Conservation (phyloP, 2,329 filamentous ascomycete genomes). For the Tolypocladium nubicola region DNA sequence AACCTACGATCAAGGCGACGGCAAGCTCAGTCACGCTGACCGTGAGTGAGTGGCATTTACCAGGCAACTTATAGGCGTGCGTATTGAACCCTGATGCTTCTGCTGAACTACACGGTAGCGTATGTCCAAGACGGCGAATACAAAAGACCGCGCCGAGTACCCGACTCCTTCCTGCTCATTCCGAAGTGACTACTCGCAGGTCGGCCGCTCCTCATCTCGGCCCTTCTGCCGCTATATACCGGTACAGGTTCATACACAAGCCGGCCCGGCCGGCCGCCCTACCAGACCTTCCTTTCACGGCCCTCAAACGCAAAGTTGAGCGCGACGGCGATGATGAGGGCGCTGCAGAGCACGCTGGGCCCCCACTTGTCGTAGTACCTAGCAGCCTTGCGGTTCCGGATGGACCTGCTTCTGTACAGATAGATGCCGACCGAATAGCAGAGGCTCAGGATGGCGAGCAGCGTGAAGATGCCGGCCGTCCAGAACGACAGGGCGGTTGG, state of each 20-base stretch:
- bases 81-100: background rate
- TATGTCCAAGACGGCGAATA: background rate
- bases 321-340: conserved; percentile 62
- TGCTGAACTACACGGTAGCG: background rate
- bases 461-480: conserved; percentile 68
- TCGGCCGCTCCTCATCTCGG: background rate
- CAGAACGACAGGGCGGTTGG: conserved; percentile 50
- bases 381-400: conserved; percentile 72
- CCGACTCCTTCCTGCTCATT: background rate
- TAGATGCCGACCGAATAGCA: conserved; percentile 78
- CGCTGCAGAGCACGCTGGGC: conserved; percentile 63
- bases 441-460: conserved; percentile 68
- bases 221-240: background rate
- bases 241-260: background rate
- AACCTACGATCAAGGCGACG: background rate
- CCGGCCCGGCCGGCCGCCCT: conserved; percentile 1
- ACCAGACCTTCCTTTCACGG: conserved; percentile 48
- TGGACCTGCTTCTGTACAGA: conserved; percentile 77
- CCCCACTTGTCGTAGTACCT: conserved; percentile 88
- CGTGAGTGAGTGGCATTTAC: background rate
- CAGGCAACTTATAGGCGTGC: background rate
- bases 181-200: no score
- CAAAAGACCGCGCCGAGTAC: background rate
- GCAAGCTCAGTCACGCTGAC: background rate
- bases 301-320: conserved; percentile 75